A percentile compares a stretch with the other conserved stretches of the same genome.
Conservation (phyloP, 768 basidiomycete species). For the Suillus lakei region DNA sequence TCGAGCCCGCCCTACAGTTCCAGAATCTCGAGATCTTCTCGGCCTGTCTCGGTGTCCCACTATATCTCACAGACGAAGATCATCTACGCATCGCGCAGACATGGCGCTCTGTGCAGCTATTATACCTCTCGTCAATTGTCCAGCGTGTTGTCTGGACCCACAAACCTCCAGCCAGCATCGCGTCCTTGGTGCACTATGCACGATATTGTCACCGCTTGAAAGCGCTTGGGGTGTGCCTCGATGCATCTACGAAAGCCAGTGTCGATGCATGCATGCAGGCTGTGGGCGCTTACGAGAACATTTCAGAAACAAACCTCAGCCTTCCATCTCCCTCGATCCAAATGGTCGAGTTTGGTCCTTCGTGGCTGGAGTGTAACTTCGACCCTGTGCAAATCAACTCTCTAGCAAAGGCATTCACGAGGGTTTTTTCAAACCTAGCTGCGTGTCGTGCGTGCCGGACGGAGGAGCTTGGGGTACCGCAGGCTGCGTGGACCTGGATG, state of each 20-base stretch:
- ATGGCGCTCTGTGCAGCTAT: constrained; percentile 1
- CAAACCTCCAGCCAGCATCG: background rate
- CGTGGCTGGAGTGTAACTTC: constrained; percentile 6
- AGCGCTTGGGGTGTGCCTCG: constrained; percentile 1
- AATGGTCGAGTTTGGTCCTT: constrained; percentile 6
- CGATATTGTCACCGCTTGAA: background rate
- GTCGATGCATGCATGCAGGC: background rate
- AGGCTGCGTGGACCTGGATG: constrained; percentile 5
- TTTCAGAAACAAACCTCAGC: background rate
- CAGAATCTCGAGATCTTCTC: constrained; percentile 3
- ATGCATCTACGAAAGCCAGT: constrained; percentile 2
- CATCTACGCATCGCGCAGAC: background rate
- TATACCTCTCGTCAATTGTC: background rate
- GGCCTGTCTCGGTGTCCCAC: constrained; percentile 1
- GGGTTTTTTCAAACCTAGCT: background rate
- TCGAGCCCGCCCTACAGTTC: constrained; percentile 3
- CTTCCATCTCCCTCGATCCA: background rate
- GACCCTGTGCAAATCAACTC: background rate
- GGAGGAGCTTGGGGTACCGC: constrained; percentile 2
- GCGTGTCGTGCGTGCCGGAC: constrained; percentile 4
- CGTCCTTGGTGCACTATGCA: constrained; percentile 1
- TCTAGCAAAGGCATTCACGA: background rate
- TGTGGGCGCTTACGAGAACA: background rate
- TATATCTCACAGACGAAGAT: constrained; percentile 6
- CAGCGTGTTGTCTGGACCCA: background rate